phyloP scores from a whole-genome alignment of 768 basidiomycete genomes.

The Mrakia frigida region DNA sequence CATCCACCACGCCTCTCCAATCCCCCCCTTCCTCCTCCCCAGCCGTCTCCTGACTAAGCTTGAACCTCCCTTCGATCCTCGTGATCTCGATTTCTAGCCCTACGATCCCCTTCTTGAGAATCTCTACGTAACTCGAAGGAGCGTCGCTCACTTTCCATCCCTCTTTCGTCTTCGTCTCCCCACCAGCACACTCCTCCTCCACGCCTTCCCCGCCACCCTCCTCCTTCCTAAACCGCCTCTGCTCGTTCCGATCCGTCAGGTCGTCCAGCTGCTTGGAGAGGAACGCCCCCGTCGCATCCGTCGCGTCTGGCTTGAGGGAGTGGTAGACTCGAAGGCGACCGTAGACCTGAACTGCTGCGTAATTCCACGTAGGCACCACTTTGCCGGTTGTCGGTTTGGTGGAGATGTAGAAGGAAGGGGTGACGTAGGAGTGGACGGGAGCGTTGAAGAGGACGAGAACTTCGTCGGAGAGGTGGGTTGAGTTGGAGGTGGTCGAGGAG shows the following conservation, averaged over 20 bases:
- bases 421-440: slow-evolving; percentile 41
- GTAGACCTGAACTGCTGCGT: slow-evolving; percentile 43
- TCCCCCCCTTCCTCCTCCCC: slow-evolving; percentile 41
- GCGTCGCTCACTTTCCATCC: slow-evolving; percentile 41
- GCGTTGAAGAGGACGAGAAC: slow-evolving; percentile 43
- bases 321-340: slow-evolving; percentile 28
- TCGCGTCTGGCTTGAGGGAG: slow-evolving; percentile 25
- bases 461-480: slow-evolving; percentile 35
- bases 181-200: too few species aligned
- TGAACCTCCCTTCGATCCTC: slow-evolving; percentile 42
- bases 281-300: slow-evolving; percentile 31
- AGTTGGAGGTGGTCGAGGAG: neutral
- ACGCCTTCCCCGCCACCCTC: neutral
- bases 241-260: slow-evolving; percentile 35
- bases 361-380: slow-evolving; percentile 45
- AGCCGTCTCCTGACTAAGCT: slow-evolving; percentile 40
- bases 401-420: slow-evolving; percentile 41
- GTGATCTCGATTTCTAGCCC: slow-evolving; percentile 42
- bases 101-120: slow-evolving; percentile 41
- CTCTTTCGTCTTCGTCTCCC: neutral
- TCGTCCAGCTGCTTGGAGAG: slow-evolving; percentile 40
- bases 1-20: slow-evolving; percentile 41
- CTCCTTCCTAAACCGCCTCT: neutral
- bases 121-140: slow-evolving; percentile 39
- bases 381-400: slow-evolving; percentile 43